A percentile compares a stretch with the other conserved stretches of the same genome.
Conservation (phyloP, 441 rosid species). For the Corymbia calophylla region DNA sequence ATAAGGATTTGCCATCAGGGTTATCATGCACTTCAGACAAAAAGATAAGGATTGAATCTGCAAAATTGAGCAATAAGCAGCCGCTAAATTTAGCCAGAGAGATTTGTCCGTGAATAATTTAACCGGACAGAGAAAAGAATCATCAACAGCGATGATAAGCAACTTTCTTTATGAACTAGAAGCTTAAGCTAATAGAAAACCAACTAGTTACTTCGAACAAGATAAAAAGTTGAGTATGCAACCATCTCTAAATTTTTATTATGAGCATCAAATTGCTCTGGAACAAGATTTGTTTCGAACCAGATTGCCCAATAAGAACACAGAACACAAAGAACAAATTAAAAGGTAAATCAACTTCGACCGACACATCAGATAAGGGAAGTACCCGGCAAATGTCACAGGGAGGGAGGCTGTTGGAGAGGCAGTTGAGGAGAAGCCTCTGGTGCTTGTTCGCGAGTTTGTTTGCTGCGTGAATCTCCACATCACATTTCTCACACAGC, state of each 20-base stretch:
- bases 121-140: background rate
- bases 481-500: conserved; percentile 22
- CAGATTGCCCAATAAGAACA: background rate
- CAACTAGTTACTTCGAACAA: background rate
- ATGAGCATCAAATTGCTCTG: background rate
- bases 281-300: background rate
- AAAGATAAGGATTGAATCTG: background rate
- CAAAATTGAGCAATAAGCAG: background rate
- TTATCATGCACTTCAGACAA: background rate
- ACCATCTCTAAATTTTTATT: background rate
- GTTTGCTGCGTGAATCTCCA: conserved; percentile 33
- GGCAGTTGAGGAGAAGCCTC: conserved; percentile 14
- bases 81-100: background rate
- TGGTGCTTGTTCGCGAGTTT: conserved; percentile 31
- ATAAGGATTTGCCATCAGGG: background rate
- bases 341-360: background rate
- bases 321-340: background rate
- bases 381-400: conserved; percentile 31
- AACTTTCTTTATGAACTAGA: background rate
- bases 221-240: background rate
- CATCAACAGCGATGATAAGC: background rate
- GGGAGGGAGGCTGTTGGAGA: conserved; percentile 14
- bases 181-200: background rate
- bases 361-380: background rate
- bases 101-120: background rate